Conservation (phyloP, 768 basidiomycete genomes). For the Epithele typhae region DNA sequence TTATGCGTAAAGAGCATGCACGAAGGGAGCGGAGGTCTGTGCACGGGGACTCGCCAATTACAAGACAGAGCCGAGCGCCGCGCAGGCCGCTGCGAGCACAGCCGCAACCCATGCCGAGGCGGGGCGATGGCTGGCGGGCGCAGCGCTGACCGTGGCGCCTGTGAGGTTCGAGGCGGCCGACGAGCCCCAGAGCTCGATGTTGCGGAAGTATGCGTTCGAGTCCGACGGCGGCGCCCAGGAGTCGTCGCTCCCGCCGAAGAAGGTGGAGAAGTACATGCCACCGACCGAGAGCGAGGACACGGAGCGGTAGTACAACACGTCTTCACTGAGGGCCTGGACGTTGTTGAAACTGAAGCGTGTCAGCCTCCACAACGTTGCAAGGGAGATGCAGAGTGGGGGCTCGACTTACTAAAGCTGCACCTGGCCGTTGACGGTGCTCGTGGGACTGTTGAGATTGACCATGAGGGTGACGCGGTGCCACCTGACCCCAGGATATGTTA, state of each 20-base stretch:
- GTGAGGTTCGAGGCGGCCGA: conserved; percentile 41
- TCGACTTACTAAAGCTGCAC: conserved; percentile 58
- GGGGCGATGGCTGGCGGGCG: background rate
- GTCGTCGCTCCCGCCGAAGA: conserved; percentile 75
- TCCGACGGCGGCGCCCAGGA: conserved; percentile 69
- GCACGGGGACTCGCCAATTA: too few relatives aligned
- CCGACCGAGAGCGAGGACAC: conserved; percentile 47
- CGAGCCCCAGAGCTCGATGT: conserved; percentile 63
- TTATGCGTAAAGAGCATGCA: too few relatives aligned
- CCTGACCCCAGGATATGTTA: conserved; percentile 26
- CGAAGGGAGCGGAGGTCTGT: too few relatives aligned
- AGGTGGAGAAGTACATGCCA: conserved; percentile 81
- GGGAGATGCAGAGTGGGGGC: too few relatives aligned
- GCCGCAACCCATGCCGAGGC: conserved; percentile 2
- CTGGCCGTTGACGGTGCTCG: conserved; percentile 68
- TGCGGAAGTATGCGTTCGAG: conserved; percentile 73
- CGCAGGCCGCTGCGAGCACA: background rate
- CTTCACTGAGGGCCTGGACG: conserved; percentile 53
- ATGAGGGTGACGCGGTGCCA: conserved; percentile 74
- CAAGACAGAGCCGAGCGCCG: background rate
- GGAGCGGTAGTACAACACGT: conserved; percentile 61
- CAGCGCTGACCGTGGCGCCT: conserved; percentile 17
- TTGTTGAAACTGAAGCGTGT: conserved; percentile 56
- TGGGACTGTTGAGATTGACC: conserved; percentile 72
- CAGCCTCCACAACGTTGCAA: too few relatives aligned